phyloP scores from a whole-genome alignment of 73 alveolate species.

The Durusdinium trenchii region DNA sequence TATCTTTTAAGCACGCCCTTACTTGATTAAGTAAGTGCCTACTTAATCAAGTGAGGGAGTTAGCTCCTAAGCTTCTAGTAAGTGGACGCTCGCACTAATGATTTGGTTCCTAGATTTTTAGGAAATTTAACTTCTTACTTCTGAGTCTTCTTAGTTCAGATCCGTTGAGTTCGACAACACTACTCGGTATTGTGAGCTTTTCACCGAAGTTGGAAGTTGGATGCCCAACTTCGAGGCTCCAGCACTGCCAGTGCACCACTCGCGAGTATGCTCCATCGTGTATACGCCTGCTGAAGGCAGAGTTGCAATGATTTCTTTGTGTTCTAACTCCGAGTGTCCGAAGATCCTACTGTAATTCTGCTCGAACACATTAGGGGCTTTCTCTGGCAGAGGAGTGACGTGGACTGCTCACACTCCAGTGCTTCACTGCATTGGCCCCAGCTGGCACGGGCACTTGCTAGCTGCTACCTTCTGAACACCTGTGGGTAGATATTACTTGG shows the following conservation, averaged over 20 bases:
- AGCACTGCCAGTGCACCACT: conserved; percentile 64
- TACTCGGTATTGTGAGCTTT: background rate
- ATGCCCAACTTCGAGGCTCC: background rate
- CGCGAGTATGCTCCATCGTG: conserved; percentile 91
- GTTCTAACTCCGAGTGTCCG: background rate
- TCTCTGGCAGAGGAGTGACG: conserved; percentile 50
- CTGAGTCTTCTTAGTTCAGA: background rate
- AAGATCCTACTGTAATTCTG: background rate
- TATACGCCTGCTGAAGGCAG: conserved; percentile 56
- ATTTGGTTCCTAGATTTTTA: too few relatives aligned
- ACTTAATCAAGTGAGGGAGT: too few relatives aligned
- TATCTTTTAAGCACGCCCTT: too few relatives aligned
- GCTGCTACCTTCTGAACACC: too few relatives aligned
- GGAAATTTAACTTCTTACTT: too few relatives aligned
- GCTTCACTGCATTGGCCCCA: conserved; percentile 46
- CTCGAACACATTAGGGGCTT: background rate
- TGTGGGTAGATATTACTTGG: too few relatives aligned
- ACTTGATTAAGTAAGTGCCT: too few relatives aligned
- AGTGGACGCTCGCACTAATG: too few relatives aligned
- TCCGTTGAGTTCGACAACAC: background rate
- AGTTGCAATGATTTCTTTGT: background rate
- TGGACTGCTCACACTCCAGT: conserved; percentile 93
- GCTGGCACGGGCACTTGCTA: too few relatives aligned
- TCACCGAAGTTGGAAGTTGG: background rate
- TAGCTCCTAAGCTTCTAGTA: too few relatives aligned